Base-by-base conservation (phyloP, 2,329 filamentous ascomycete species). In the Alternaria consortialis region DNA sequence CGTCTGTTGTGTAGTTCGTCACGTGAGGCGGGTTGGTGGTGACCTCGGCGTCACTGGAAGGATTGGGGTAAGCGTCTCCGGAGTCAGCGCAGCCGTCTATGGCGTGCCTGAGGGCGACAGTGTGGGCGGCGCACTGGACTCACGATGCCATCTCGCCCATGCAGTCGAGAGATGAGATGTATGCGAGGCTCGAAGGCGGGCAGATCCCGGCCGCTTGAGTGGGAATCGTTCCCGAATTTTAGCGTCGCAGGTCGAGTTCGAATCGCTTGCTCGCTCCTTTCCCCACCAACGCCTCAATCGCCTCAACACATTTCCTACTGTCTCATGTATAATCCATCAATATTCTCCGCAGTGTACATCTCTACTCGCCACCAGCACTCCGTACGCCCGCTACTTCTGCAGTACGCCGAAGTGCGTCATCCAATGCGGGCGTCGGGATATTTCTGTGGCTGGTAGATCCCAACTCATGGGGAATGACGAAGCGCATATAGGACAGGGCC, bases 401-500 rank as follows among this genome's bases (percentile, higher is more conserved):
- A 42, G 69, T 68, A 57, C 61, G 53, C 62, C 62, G 63, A 71
- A 60, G 72, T 77, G 71, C 75, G 71, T 71, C 74, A 74, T 73
- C 56, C 58, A 59, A 60, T 60, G 66, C 64, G 56, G 59, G 57
- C 52, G 47, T 67, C 70, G 72, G 73, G 70, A 68, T 39, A 68
- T 75, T 74, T 66, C 69, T 72, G 73, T 75, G 75, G 71, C 75
- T 77, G 73, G 74, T 69, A 70, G 72, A 75, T 76, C 72, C 66
- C 72, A 68, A 60, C 66, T 68, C 57, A 63, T 62, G 68, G 69
- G 69, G 74, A 69, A 74, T 71, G 68, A 61, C 71, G 67, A 77
- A 74, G 69, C 75, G 76, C 74, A 73, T 79, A 79, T 80, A 76
- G 74, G 53, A n/a, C 73, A 53, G 56, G 77, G 74, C 57, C 58